Percentiles rank a stretch among this genome's conserved stretches.
Evolutionary conservation across 164 flowering plant species (phyloP).

Genomic region (Kalanchoe fedtschenkoi): DNA sequence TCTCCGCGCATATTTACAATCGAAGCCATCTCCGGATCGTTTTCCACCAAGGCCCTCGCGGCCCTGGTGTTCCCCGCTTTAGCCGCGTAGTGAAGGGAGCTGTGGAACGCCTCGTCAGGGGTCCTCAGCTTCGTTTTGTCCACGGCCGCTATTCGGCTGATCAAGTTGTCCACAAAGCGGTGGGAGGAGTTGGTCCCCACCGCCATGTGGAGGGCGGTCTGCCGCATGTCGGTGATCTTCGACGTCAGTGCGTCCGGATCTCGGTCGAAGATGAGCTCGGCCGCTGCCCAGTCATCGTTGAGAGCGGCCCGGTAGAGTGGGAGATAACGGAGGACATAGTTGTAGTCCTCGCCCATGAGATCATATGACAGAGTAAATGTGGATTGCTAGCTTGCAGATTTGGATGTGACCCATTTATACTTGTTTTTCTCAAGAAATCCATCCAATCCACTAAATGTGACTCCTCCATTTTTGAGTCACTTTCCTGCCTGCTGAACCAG

Average conservation of each 20-base stretch:
- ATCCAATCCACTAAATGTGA: no score
- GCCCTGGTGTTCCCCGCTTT: conserved; percentile 3
- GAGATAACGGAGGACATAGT: background rate
- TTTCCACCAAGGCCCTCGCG: background rate
- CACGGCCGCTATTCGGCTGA: background rate
- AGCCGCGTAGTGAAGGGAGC: background rate
- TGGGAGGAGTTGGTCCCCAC: background rate
- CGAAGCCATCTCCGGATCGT: background rate
- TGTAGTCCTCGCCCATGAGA: no score
- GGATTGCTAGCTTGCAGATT: no score
- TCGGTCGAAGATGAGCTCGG: background rate
- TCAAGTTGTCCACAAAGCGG: background rate
- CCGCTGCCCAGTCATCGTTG: background rate
- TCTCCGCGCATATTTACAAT: background rate
- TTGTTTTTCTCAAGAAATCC: no score
- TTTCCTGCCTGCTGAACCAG: no score
- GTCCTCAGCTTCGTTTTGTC: background rate
- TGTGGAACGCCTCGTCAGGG: background rate
- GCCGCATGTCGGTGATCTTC: background rate
- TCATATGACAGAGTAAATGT: no score
- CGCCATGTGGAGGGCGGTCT: background rate
- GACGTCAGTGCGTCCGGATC: background rate
- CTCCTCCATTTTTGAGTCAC: no score
- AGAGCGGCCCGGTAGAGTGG: background rate
- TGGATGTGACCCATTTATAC: no score